Percentiles rank a stretch among this genome's conserved stretches.
These are phyloP conservation scores for Claviceps arundinis DNA, from an alignment of 2,329 filamentous ascomycete species.

Conservation along the genomic window DNA sequence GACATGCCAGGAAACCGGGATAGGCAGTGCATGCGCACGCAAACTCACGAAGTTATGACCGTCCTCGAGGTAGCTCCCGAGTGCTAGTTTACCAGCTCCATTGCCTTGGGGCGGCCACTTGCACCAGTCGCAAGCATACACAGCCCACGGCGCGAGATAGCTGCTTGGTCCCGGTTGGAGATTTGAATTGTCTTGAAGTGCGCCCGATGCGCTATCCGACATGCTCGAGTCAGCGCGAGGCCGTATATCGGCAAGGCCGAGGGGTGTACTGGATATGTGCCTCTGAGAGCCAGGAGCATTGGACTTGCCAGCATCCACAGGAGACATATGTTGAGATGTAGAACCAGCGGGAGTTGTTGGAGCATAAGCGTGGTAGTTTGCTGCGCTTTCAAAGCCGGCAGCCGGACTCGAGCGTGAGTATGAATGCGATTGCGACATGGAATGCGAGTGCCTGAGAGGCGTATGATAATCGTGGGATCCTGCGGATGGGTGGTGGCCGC, in stretches of 20 bases:
- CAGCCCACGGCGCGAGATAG: slow-evolving; percentile 85
- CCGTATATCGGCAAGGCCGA: slow-evolving; percentile 84
- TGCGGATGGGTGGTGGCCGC: slow-evolving; percentile 17
- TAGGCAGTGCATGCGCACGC: not conserved
- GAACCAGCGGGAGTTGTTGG: slow-evolving; percentile 51
- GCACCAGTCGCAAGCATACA: slow-evolving; percentile 98
- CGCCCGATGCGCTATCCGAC: slow-evolving; percentile 54
- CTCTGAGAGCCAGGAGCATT: slow-evolving; percentile 44
- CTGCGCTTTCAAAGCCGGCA: slow-evolving; percentile 40
- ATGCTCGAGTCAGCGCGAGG: slow-evolving; percentile 73
- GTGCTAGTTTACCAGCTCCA: slow-evolving; percentile 79
- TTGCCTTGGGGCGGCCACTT: slow-evolving; percentile 81
- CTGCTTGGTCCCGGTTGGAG: slow-evolving; percentile 67
- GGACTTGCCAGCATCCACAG: slow-evolving; percentile 40
- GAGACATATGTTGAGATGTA: slow-evolving; percentile 52
- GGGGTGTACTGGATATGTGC: slow-evolving; percentile 65
- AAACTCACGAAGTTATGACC: slow-evolving; percentile 84
- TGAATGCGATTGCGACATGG: slow-evolving; percentile 55
- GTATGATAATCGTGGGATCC: slow-evolving; percentile 45
- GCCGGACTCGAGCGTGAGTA: slow-evolving; percentile 81
- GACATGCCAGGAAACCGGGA: not conserved
- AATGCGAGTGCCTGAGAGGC: slow-evolving; percentile 53
- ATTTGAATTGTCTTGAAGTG: slow-evolving; percentile 52
- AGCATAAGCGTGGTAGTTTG: slow-evolving; percentile 42
- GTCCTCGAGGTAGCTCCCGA: slow-evolving; percentile 94